A percentile compares a stretch with the other conserved stretches of the same genome.
These are phyloP conservation scores for Cercospora nicotianae DNA, from an alignment of 2,329 filamentous ascomycete species.

Conservation along the genomic window DNA sequence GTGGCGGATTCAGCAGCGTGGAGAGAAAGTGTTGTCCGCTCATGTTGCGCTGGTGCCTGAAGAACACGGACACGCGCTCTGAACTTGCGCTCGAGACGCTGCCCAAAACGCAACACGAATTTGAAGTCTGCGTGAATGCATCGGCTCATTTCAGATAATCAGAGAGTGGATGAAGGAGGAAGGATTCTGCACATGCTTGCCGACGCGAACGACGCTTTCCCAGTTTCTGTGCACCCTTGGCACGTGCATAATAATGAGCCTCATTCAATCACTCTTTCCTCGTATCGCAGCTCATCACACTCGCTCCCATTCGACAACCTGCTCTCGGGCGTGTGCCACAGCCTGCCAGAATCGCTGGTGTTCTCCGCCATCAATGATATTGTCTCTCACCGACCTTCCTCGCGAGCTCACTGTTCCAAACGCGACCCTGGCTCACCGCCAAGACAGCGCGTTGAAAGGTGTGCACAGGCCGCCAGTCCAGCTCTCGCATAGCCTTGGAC, in stretches of 20 bases:
- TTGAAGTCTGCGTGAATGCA: not conserved
- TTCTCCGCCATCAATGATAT: too few species aligned
- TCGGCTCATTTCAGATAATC: not conserved
- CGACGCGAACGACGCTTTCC: not conserved
- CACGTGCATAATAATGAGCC: not conserved
- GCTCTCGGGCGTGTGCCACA: too few species aligned
- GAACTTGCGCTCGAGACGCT: not conserved
- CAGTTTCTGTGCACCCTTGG: not conserved
- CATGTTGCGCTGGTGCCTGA: not conserved
- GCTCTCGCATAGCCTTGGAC: conserved; percentile 14
- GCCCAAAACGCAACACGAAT: not conserved
- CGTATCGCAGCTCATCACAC: not conserved
- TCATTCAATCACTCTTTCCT: not conserved
- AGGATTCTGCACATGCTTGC: not conserved
- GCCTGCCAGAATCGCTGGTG: too few species aligned
- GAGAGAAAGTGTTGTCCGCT: not conserved
- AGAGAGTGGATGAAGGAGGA: not conserved
- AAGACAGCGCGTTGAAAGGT: conserved; percentile 17
- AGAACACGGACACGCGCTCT: not conserved
- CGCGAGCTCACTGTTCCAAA: not conserved
- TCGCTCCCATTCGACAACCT: not conserved
- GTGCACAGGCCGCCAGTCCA: conserved; percentile 17
- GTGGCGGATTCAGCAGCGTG: not conserved
- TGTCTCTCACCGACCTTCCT: too few species aligned
- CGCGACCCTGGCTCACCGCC: not conserved